phyloP scores from a whole-genome alignment of 495 filamentous ascomycete species.

The Copromyces sp. region DNA sequence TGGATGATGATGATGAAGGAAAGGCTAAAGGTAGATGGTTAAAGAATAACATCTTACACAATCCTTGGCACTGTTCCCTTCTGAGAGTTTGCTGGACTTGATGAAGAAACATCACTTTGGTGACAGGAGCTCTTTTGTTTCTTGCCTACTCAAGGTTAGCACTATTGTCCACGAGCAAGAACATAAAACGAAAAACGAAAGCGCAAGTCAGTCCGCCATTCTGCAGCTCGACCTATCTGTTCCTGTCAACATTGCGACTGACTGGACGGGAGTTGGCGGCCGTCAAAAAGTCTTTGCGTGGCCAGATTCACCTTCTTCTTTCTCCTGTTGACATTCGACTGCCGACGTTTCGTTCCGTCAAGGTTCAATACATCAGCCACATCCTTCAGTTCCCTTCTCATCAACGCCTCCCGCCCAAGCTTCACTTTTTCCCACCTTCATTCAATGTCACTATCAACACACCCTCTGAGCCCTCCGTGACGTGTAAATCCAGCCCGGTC shows the following conservation, averaged over 20 bases:
- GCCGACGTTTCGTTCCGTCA: neutral
- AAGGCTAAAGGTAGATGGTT: neutral
- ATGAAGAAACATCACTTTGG: neutral
- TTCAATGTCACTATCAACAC: neutral
- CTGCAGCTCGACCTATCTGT: neutral
- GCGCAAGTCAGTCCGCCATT: neutral
- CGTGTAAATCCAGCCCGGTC: neutral
- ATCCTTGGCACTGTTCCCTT: neutral
- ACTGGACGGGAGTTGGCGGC: neutral
- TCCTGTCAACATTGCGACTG: neutral
- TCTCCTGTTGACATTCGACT: neutral
- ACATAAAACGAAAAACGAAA: neutral
- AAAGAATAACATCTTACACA: neutral
- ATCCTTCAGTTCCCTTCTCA: neutral
- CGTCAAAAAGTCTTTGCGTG: neutral
- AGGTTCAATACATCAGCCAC: neutral
- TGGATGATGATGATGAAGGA: neutral
- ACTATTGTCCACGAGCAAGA: neutral
- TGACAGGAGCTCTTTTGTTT: neutral
- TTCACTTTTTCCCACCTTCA: neutral
- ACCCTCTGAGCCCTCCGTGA: neutral
- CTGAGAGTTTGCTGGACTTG: too few relatives aligned
- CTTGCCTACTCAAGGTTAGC: neutral
- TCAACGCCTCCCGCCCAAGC: neutral
- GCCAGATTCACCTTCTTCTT: neutral